A percentile compares a stretch with the other conserved stretches of the same genome.
These are phyloP conservation scores for Peltaster fructicola DNA, from an alignment of 2,329 filamentous ascomycete genomes.

Conservation along the genomic window DNA sequence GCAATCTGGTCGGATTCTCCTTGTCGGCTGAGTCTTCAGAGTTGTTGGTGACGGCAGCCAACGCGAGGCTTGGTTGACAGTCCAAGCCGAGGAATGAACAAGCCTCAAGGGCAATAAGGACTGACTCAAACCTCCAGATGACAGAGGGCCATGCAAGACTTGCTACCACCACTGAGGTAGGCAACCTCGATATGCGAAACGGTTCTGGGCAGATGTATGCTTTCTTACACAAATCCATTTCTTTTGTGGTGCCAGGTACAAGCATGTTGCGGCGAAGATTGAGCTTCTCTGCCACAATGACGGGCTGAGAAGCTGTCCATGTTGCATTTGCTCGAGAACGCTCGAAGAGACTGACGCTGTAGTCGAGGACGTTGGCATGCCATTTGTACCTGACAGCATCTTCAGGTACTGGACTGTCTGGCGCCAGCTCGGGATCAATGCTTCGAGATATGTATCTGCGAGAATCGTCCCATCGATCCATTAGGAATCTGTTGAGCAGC, in stretches of 20 bases:
- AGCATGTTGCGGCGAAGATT: constrained; percentile 69
- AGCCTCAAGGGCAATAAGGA: constrained; percentile 62
- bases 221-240: constrained; percentile 32
- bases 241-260: constrained; percentile 43
- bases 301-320: constrained; percentile 57
- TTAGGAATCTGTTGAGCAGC: constrained; percentile 34
- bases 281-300: constrained; percentile 58
- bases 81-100: constrained; percentile 46
- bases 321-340: constrained; percentile 34
- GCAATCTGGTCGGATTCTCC: constrained; percentile 41
- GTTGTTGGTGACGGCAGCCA: constrained; percentile 88
- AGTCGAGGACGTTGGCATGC: constrained; percentile 38
- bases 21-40: constrained; percentile 69
- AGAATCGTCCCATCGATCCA: constrained; percentile 39
- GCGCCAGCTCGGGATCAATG: constrained; percentile 36
- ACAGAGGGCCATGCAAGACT: constrained; percentile 65
- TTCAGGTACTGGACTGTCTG: constrained; percentile 46
- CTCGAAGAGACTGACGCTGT: constrained; percentile 59
- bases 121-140: constrained; percentile 66
- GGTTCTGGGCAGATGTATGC: constrained; percentile 58
- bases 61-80: constrained; percentile 49
- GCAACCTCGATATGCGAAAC: constrained; percentile 55
- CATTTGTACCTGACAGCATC: constrained; percentile 29
- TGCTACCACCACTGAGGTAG: constrained; percentile 51
- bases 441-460: constrained; percentile 37